Evolutionary conservation across 305 asterid species (phyloP), one percentile per base, ranked within the genome.

Genomic region (Plantago lanceolata): DNA sequence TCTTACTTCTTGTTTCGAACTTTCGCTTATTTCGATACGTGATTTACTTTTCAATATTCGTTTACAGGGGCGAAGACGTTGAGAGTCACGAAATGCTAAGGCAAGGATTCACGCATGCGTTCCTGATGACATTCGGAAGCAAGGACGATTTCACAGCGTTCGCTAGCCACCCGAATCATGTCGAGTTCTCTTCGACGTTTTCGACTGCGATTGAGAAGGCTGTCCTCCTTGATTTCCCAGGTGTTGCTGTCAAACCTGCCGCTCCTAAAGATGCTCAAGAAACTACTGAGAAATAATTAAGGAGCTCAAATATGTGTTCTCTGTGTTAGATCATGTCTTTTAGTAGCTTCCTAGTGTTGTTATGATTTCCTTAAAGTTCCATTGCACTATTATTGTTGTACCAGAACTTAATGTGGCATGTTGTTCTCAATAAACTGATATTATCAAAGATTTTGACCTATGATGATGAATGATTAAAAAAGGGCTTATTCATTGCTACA

Each of bases 31-130:
- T 16, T 14, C 1, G 15, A 21, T 19, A 3, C 4, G 2, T 7
- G 57, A 51, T 19, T 26, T 13, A 15, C 19, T 55, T 55, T 2
- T 26, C 2, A 8, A 14, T 33, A 14, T 55, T 24, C n/a, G 19
- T 57, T 12, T 43, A 47, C 76, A 93, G 99, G 97, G 99, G 95
- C 26, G n/a, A 81, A 19, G 99, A 93, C 58, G 67, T 52, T 19
- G 97, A 90, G 69, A 90, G 88, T 72, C 82, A 70, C 2, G 97
- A 90, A 33, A 82, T 87, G 89, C 85, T 87, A 0, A 83, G 88
- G 54, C 97, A 90, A 62, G 99, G 97, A 1, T 87, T 83, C 33
- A 85, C 97, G 0, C 99, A 90, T 67, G 94, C 89, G 28, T 85
- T 90, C 83, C 55, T 85, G 78, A 93, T 93, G 95, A 87, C 92